Conservation (phyloP, 441 rosid species). For the Gossypium laxum region DNA sequence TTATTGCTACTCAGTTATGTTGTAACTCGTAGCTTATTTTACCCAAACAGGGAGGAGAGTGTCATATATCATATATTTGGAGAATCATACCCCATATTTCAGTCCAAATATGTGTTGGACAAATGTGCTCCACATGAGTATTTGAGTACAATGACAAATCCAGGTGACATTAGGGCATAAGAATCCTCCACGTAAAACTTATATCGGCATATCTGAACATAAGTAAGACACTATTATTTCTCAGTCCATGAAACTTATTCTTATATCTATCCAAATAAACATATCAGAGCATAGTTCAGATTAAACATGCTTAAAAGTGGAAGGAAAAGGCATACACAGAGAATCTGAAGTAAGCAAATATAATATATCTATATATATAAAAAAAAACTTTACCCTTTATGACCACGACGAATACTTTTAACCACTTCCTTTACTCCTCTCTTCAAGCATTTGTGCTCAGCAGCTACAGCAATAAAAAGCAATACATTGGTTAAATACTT, state of each 20-base stretch:
- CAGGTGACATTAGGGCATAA: neutral
- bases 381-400: conserved; percentile 54
- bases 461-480: conserved; percentile 36
- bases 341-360: neutral
- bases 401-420: conserved; percentile 74
- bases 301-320: neutral
- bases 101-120: neutral
- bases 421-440: conserved; percentile 97
- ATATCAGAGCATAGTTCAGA: neutral
- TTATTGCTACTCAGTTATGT: neutral
- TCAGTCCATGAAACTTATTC: neutral
- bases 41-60: neutral
- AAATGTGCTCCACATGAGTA: neutral
- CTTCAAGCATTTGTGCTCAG: conserved; percentile 80
- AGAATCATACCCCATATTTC: neutral
- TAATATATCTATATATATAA: too few relatives aligned
- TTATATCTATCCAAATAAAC: neutral
- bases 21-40: neutral
- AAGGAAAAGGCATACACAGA: neutral
- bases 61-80: neutral
- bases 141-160: neutral
- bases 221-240: neutral
- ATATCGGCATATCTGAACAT: neutral
- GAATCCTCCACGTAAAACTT: neutral
- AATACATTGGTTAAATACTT: neutral